Conservation (phyloP, 306 rosid species). For the Malus fusca region DNA sequence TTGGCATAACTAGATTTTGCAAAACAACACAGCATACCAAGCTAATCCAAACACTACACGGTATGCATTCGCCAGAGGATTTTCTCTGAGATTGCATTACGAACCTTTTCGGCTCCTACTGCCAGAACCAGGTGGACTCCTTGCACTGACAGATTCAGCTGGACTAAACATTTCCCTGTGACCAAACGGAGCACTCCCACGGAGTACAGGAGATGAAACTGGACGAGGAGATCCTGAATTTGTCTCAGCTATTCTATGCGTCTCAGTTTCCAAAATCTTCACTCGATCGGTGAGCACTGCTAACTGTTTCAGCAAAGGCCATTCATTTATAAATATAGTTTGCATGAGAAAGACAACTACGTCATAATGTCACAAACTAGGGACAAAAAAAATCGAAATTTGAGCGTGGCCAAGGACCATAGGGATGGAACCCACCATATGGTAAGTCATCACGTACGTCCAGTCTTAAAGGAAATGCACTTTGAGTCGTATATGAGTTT, state of each 20-base stretch:
- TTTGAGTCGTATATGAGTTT: background rate
- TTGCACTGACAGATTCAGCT: slow-evolving; percentile 18
- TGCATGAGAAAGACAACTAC: background rate
- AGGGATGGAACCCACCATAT: background rate
- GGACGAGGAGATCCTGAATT: slow-evolving; percentile 57
- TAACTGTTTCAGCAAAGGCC: slow-evolving; percentile 39
- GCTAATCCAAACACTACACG: slow-evolving; percentile 19
- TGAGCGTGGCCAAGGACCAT: background rate
- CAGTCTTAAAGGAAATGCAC: background rate
- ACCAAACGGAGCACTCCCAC: slow-evolving; percentile 46
- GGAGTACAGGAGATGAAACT: slow-evolving; percentile 37
- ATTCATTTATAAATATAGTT: slow-evolving; percentile 8
- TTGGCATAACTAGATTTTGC: slow-evolving; percentile 16
- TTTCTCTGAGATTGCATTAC: slow-evolving; percentile 10
- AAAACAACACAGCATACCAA: slow-evolving; percentile 4
- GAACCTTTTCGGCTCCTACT: slow-evolving; percentile 67
- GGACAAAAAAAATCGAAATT: background rate
- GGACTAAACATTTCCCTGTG: slow-evolving; percentile 35
- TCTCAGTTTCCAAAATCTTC: slow-evolving; percentile 53
- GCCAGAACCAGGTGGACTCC: slow-evolving; percentile 42
- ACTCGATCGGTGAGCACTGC: slow-evolving; percentile 57
- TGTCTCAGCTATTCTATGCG: slow-evolving; percentile 42
- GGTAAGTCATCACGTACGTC: background rate
- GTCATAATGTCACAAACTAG: background rate
- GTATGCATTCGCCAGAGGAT: background rate